phyloP scores from a whole-genome alignment of 257 asterid species.

The Solanum virginianum region DNA sequence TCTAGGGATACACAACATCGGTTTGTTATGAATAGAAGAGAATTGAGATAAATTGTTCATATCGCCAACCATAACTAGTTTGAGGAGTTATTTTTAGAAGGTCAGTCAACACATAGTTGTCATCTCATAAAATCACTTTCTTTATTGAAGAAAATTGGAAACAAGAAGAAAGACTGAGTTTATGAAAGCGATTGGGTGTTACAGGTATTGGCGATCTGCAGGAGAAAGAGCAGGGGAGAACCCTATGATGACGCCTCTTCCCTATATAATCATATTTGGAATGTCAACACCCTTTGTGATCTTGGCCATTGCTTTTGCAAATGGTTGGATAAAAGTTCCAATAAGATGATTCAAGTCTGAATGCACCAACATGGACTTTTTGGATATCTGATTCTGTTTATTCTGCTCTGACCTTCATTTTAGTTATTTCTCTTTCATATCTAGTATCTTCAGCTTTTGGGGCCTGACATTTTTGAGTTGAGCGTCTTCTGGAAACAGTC shows the following conservation, averaged over 20 bases:
- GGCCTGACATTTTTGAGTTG: too few species aligned
- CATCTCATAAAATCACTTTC: neutral
- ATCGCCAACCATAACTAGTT: neutral
- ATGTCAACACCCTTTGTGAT: slow-evolving; percentile 93
- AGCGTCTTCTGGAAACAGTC: too few species aligned
- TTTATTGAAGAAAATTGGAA: neutral
- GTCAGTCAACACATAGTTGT: neutral
- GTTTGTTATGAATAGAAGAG: neutral
- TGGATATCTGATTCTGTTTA: neutral
- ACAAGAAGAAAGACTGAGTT: neutral
- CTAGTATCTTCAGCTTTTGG: too few species aligned
- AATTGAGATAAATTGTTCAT: neutral
- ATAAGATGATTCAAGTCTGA: slow-evolving; percentile 25
- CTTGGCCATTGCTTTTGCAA: slow-evolving; percentile 85
- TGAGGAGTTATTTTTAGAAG: neutral
- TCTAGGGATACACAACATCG: neutral
- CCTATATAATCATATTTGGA: slow-evolving; percentile 84
- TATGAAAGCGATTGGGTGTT: neutral
- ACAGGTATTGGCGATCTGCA: slow-evolving; percentile 89
- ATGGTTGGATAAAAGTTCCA: slow-evolving; percentile 84
- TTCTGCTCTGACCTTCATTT: neutral
- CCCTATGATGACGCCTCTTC: slow-evolving; percentile 94
- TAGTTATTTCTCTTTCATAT: too few species aligned
- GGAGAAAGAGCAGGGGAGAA: slow-evolving; percentile 94
- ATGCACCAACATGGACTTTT: neutral